These are phyloP conservation scores for Brassica balearica DNA, from an alignment of 441 rosid species.

Conservation along the genomic window DNA sequence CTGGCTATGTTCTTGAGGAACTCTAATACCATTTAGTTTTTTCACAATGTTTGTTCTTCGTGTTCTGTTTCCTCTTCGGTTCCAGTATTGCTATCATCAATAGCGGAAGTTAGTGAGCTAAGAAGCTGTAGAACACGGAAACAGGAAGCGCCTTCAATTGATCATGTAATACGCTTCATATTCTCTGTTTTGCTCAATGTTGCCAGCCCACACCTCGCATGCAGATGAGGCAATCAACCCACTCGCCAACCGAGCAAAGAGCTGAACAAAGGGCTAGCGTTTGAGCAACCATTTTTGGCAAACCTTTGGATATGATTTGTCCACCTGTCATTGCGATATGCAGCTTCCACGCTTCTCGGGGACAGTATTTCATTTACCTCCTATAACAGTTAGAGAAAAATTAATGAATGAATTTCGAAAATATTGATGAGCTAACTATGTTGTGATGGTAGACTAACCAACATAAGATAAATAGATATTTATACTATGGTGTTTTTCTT, in stretches of 20 bases:
- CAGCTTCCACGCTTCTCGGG: too few relatives aligned
- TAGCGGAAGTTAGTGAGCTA: not conserved
- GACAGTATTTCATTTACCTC: too few relatives aligned
- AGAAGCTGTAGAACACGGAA: constrained; percentile 74
- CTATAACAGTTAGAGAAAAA: too few relatives aligned
- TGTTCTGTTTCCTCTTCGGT: constrained; percentile 55
- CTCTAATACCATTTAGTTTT: constrained; percentile 80
- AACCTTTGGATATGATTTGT: too few relatives aligned
- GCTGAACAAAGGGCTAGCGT: too few relatives aligned
- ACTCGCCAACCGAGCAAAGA: constrained; percentile 58
- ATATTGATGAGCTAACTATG: too few relatives aligned
- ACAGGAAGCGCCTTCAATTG: constrained; percentile 93
- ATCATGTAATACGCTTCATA: constrained; percentile 86
- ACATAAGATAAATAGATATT: too few relatives aligned
- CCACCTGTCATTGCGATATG: too few relatives aligned
- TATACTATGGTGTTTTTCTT: too few relatives aligned
- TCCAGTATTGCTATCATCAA: constrained; percentile 48
- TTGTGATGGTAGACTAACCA: too few relatives aligned
- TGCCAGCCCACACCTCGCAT: constrained; percentile 58
- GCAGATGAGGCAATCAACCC: constrained; percentile 81
- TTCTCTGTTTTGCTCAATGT: constrained; percentile 76
- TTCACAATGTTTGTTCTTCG: constrained; percentile 76
- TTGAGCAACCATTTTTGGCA: too few relatives aligned
- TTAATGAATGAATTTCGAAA: too few relatives aligned
- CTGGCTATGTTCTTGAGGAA: constrained; percentile 85